Evolutionary conservation across 495 filamentous ascomycete genomes (phyloP).

Genomic region (Letharia lupina): DNA sequence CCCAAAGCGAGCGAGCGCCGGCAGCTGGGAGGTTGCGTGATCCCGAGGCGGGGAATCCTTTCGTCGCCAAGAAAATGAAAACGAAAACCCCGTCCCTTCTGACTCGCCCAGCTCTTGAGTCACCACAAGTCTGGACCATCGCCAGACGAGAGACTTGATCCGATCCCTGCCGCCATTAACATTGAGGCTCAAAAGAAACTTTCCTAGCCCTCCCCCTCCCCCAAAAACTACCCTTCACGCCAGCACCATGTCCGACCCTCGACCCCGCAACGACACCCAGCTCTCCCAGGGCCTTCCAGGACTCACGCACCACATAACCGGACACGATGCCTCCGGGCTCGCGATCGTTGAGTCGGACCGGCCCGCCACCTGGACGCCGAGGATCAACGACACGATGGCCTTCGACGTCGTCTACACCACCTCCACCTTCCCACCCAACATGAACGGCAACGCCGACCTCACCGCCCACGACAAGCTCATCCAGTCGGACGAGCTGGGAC

Average conservation of each 20-base stretch:
- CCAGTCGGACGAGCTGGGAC: slow-evolving; percentile 28
- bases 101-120: too few relatives aligned
- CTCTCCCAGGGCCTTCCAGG: slow-evolving; percentile 17
- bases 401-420: slow-evolving; percentile 40
- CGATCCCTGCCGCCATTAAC: too few relatives aligned
- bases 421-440: slow-evolving; percentile 39
- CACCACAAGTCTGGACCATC: too few relatives aligned
- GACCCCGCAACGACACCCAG: slow-evolving; percentile 18
- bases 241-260: slow-evolving; percentile 5
- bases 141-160: too few relatives aligned
- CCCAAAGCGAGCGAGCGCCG: background rate
- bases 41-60: too few relatives aligned
- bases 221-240: slow-evolving; percentile 23
- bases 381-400: slow-evolving; percentile 24
- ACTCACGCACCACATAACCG: slow-evolving; percentile 33
- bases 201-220: background rate
- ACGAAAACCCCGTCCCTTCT: too few relatives aligned
- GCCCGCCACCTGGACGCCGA: slow-evolving; percentile 22
- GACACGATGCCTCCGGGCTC: slow-evolving; percentile 32
- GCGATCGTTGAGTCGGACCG: slow-evolving; percentile 28
- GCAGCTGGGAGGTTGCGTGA: background rate
- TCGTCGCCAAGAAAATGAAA: too few relatives aligned
- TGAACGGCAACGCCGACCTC: slow-evolving; percentile 47
- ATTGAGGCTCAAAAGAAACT: too few relatives aligned
- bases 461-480: slow-evolving; percentile 26